Evolutionary conservation across 2,329 filamentous ascomycete species (phyloP), one percentile per base, ranked within the genome.

Genomic region (Corinectria fuckeliana): DNA sequence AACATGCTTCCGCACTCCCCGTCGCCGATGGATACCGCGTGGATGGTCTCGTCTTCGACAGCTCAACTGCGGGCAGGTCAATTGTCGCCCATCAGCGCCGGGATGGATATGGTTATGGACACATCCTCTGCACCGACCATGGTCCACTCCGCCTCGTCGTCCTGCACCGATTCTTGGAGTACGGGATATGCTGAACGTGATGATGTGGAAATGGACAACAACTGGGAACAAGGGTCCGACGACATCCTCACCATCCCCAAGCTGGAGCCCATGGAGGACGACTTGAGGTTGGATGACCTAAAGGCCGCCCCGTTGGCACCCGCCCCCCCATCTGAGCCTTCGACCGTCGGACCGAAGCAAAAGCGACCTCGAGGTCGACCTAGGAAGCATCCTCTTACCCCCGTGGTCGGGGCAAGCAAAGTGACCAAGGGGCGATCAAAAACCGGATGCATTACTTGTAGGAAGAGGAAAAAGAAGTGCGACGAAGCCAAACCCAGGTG

Each of bases 321-420:
- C 21, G 54, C 39, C 4, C 18, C 58, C 14, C 57, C 62, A 26
- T 58, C 63, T 16, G 68, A 69, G 11, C 32, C 64, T n/a, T 60
- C 67, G 11, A 63, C 59, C 25, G 63, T 60, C 41, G 61, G 76
- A 23, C 66, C 75, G 18, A 85, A 85, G 66, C 72, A 75, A 34
- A 90, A 89, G 77, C 82, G 89, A 69, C 89, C 89, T 67, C 86
- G 93, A 70, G 93, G 93, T 30, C 85, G 93, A 54, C 93, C 93
- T 50, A 85, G 92, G 75, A 96, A 96, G 78, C 88, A 93, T 68
- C 90, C 91, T 36, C 78, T 90, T 16, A 83, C 82, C 7, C 83
- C 87, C 1, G 82, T 84, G 32, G 71, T 80, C 14, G 77, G 81
- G 16, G 77, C 86, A 49, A 85, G 84, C 70, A 96, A 95, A 72